These are phyloP conservation scores for Ogataea pilisensis DNA, from an alignment of 805 yeast genomes.

Conservation along the genomic window DNA sequence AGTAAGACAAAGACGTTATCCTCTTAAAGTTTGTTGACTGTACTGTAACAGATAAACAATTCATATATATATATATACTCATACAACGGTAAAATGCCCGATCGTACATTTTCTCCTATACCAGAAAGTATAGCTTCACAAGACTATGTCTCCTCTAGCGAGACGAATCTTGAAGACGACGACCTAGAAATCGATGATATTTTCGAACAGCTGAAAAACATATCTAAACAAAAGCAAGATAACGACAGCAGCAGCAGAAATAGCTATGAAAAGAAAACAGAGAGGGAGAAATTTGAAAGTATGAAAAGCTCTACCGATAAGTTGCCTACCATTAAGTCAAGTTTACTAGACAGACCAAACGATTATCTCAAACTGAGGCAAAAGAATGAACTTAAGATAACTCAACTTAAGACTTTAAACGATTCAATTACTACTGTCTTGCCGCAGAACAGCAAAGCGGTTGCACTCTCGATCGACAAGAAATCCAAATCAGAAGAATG, in stretches of 20 bases:
- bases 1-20: not conserved
- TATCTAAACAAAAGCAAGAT: conserved; percentile 1
- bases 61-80: no score
- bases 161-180: conserved; percentile 8
- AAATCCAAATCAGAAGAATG: conserved; percentile 53
- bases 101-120: conserved; percentile 12
- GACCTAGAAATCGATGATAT: conserved; percentile 30
- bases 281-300: conserved; percentile 30
- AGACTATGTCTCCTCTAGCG: conserved; percentile 10
- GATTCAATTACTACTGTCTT: conserved; percentile 39
- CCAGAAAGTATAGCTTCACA: conserved; percentile 15
- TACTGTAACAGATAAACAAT: no score
- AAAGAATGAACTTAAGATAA: conserved; percentile 3
- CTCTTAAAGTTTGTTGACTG: no score
- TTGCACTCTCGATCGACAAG: conserved; percentile 24
- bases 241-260: not conserved
- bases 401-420: conserved; percentile 25
- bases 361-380: conserved; percentile 18
- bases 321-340: conserved; percentile 36
- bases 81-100: no score
- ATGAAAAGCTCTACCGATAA: conserved; percentile 27
- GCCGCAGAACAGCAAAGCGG: no score
- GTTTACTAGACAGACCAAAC: conserved; percentile 29
- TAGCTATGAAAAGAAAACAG: conserved; percentile 13
- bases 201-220: conserved; percentile 26